Percentiles rank a stretch among this genome's conserved stretches.
Conservation (phyloP, 805 yeast genomes). For the Metschnikowia kofuensis region DNA sequence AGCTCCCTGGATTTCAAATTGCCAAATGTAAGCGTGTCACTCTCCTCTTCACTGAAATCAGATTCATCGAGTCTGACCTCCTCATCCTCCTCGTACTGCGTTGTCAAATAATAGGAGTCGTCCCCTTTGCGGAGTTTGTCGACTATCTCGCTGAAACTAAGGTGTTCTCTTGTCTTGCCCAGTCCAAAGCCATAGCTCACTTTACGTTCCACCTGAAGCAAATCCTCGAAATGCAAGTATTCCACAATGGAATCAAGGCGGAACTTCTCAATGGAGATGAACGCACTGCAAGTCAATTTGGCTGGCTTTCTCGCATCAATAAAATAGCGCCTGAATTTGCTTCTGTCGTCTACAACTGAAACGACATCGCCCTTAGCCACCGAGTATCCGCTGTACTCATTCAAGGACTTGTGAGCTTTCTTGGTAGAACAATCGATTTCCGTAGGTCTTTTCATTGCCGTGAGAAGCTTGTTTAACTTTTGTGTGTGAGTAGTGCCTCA, state of each 20-base stretch:
- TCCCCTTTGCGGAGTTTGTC: constrained; percentile 41
- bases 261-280: constrained; percentile 32
- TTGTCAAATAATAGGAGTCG: constrained; percentile 56
- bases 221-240: constrained; percentile 33
- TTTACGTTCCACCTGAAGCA: constrained; percentile 58
- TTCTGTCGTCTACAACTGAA: constrained; percentile 4
- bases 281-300: constrained; percentile 31
- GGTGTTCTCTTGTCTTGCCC: constrained; percentile 50
- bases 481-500: constrained; percentile 3
- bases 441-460: constrained; percentile 3
- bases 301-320: constrained; percentile 49
- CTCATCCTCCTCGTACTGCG: constrained; percentile 57
- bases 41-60: neutral
- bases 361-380: constrained; percentile 1
- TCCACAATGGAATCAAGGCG: constrained; percentile 29
- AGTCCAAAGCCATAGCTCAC: constrained; percentile 65
- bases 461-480: neutral
- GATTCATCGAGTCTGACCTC: constrained; percentile 16
- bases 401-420: constrained; percentile 1
- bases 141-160: constrained; percentile 51
- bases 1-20: no score
- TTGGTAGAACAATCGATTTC: neutral
- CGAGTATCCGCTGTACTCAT: constrained; percentile 13
- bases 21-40: neutral
- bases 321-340: constrained; percentile 36